These are phyloP conservation scores for Striga hermonthica DNA, from an alignment of 305 asterid species.

Conservation along the genomic window DNA sequence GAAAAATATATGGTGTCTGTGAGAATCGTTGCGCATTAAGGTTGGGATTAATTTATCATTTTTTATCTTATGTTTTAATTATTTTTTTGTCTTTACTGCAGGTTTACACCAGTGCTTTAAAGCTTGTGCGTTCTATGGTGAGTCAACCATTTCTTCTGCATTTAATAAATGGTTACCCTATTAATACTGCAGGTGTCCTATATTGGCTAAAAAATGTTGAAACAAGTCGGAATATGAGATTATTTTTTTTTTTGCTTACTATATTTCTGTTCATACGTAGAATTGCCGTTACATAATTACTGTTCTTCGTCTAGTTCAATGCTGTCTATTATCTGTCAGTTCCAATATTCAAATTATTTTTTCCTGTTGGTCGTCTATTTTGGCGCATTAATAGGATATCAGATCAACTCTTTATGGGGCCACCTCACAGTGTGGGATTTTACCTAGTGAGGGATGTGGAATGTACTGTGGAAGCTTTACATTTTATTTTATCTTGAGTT, in stretches of 20 bases:
- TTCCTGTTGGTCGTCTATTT: neutral
- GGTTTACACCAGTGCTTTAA: constrained; percentile 96
- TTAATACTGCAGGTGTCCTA: constrained; percentile 11
- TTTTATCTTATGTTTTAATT: neutral
- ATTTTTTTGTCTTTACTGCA: constrained; percentile 37
- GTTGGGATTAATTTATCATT: constrained; percentile 21
- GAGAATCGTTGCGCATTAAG: constrained; percentile 4
- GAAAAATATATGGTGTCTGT: neutral
- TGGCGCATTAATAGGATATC: neutral
- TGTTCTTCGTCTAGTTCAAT: neutral
- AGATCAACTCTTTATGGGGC: constrained; percentile 1
- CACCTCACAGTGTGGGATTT: constrained; percentile 10
- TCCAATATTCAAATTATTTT: constrained; percentile 17
- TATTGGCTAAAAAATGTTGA: constrained; percentile 19
- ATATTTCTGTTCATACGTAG: neutral
- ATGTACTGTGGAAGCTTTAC: neutral
- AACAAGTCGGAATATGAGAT: constrained; percentile 9
- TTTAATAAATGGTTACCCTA: constrained; percentile 13
- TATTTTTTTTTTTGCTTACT: constrained; percentile 2
- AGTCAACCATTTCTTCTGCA: constrained; percentile 37
- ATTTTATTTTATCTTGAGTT: neutral
- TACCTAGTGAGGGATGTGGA: neutral
- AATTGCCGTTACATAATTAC: neutral
- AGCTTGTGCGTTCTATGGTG: constrained; percentile 98
- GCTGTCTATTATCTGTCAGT: constrained; percentile 23